Base-by-base conservation (phyloP, 2,329 filamentous ascomycete genomes). In the Daldinia sp. region DNA sequence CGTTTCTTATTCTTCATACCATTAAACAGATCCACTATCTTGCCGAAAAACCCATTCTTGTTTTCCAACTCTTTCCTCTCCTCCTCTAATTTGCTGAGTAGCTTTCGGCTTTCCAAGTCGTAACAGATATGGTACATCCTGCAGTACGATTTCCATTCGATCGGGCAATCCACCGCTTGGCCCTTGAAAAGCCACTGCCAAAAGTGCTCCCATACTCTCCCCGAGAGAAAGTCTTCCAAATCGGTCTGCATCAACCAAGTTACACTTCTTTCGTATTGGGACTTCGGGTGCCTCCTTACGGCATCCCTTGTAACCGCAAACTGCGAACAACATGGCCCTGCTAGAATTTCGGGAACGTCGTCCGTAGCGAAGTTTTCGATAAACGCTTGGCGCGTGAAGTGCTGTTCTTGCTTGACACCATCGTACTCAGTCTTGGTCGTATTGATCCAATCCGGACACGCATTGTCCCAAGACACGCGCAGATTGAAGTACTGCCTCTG, bases 401-500 rank as follows among this genome's bases (percentile, higher is more conserved):
- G 68, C 55, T 76, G 71, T 61, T 77, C 74, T 59, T 71, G 52
- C 68, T 74, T 76, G 5, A 35, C 13, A 19, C 15, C 15, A 23
- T 69, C 55, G 3, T 56, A 58, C 43, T 65, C 62, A 17, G 66
- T 66, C 25, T 68, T 71, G 32, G 71, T 74, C 6, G 76, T 77
- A 65, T 78, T 74, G 60, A 86, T 80, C 81, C 83, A 85, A 39
- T 78, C 78, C 0, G 83, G 85, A 68, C 85, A 87, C 4, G 82
- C 85, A 3, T 82, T 80, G 30, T 81, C 74, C 83, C 84, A 86
- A 58, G 77, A 79, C 66, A 84, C 84, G 4, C 83, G 78, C 68
- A 87, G 76, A 68, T 86, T 87, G 68, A 85, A 79, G 70, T 85
- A 87, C 10, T 82, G 80, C 54, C 82, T 75, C 57, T 79, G 70